Evolutionary conservation across 805 yeast genomes (phyloP).

Genomic region (Wickerhamomyces alni): DNA sequence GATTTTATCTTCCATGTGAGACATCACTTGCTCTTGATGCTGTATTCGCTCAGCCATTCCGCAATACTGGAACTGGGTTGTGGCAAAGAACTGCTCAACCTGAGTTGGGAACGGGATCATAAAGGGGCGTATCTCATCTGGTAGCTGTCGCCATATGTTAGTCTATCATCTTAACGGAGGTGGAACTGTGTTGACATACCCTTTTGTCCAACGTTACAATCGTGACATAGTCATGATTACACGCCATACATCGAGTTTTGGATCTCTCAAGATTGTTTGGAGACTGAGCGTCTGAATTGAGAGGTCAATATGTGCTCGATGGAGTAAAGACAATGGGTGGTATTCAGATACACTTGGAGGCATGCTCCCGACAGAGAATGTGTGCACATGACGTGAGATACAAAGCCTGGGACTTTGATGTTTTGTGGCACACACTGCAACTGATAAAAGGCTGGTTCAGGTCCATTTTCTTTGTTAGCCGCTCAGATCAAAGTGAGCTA

Average conservation of each 20-base stretch:
- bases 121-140: slow-evolving; percentile 17
- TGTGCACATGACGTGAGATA: slow-evolving; percentile 34
- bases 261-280: slow-evolving; percentile 3
- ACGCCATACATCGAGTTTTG: slow-evolving; percentile 11
- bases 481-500: no score
- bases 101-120: slow-evolving; percentile 19
- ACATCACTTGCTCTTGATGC: slow-evolving; percentile 11
- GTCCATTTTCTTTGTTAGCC: slow-evolving; percentile 6
- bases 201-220: slow-evolving; percentile 12
- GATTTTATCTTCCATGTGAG: slow-evolving; percentile 12
- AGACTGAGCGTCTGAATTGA: slow-evolving; percentile 1
- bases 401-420: slow-evolving; percentile 18
- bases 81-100: slow-evolving; percentile 19
- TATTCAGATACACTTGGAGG: slow-evolving; percentile 8
- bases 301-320: no score
- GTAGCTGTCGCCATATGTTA: slow-evolving; percentile 4
- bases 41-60: slow-evolving; percentile 16
- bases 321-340: no score
- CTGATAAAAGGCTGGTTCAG: slow-evolving; percentile 25
- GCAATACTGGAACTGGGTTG: slow-evolving; percentile 19
- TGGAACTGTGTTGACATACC: not conserved
- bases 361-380: slow-evolving; percentile 28
- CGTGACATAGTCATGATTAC: slow-evolving; percentile 14
- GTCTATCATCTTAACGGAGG: not conserved
- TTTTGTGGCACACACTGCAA: slow-evolving; percentile 28